Evolutionary conservation across 2,329 filamentous ascomycete genomes (phyloP).

Genomic region (Cladosporium halotolerans): DNA sequence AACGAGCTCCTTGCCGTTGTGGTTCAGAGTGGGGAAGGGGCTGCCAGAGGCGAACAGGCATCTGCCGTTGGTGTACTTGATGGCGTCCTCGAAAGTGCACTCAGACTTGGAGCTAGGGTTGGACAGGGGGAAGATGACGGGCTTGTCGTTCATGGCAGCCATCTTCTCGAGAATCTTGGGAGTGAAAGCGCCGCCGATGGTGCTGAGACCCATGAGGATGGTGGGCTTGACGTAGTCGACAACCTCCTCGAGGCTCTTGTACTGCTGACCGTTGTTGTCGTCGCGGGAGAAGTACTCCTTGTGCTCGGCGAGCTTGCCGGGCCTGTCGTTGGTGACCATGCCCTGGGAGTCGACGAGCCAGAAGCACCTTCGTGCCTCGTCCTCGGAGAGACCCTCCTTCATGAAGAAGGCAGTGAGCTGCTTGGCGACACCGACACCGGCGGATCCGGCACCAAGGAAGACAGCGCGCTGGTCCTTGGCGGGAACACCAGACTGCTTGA

Average conservation of each 20-base stretch:
- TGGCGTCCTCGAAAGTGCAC: slow-evolving; percentile 91
- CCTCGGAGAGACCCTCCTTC: slow-evolving; percentile 80
- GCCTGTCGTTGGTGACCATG: slow-evolving; percentile 85
- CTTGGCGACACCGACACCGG: slow-evolving; percentile 94
- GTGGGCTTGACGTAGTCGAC: slow-evolving; percentile 94
- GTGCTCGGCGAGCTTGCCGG: slow-evolving; percentile 86
- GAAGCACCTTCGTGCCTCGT: slow-evolving; percentile 84
- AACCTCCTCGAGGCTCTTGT: slow-evolving; percentile 79
- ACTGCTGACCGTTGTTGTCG: slow-evolving; percentile 58
- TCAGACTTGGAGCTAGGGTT: slow-evolving; percentile 96
- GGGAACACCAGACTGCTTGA: slow-evolving; percentile 79
- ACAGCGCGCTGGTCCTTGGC: slow-evolving; percentile 87
- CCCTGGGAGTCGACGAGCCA: slow-evolving; percentile 90
- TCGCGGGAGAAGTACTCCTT: slow-evolving; percentile 62
- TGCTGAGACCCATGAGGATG: slow-evolving; percentile 88
- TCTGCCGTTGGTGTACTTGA: slow-evolving; percentile 83
- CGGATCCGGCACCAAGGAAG: slow-evolving; percentile 92
- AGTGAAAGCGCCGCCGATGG: slow-evolving; percentile 90
- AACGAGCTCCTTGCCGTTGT: slow-evolving; percentile 40
- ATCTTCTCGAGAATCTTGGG: slow-evolving; percentile 67
- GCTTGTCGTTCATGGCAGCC: slow-evolving; percentile 60
- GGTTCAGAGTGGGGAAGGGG: slow-evolving; percentile 66
- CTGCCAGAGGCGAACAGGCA: slow-evolving; percentile 93
- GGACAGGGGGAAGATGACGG: slow-evolving; percentile 79
- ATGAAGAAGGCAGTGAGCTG: slow-evolving; percentile 97